Evolutionary conservation across 192 early-diverging fungal genomes (phyloP).

Genomic region (Geosiphon pyriformis): DNA sequence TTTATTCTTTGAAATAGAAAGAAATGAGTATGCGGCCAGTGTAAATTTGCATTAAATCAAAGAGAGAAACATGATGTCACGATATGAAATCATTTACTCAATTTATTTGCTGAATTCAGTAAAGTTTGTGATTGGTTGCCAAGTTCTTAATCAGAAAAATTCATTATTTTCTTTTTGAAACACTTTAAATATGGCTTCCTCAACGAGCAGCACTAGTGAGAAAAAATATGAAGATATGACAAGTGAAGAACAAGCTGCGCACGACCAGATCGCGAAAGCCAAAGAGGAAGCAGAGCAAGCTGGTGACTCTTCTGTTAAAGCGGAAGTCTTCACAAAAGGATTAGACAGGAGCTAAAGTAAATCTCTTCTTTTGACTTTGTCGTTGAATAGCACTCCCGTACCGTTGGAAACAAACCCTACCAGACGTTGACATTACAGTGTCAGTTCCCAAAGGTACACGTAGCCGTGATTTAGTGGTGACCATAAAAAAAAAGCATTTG

Average conservation of each 20-base stretch:
- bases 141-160: too few relatives aligned
- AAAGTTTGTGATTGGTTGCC: too few relatives aligned
- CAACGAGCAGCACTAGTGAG: too few relatives aligned
- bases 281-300: slow-evolving; percentile 57
- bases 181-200: too few relatives aligned
- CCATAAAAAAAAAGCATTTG: slow-evolving; percentile 60
- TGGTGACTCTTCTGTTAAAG: slow-evolving; percentile 13
- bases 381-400: slow-evolving; percentile 56
- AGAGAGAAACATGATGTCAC: too few relatives aligned
- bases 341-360: not conserved
- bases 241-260: slow-evolving; percentile 40
- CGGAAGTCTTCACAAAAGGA: not conserved
- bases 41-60: too few relatives aligned
- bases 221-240: slow-evolving; percentile 42
- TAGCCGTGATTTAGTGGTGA: slow-evolving; percentile 59
- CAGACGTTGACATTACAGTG: slow-evolving; percentile 73
- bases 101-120: too few relatives aligned
- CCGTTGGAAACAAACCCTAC: slow-evolving; percentile 77
- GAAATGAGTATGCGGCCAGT: too few relatives aligned
- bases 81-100: too few relatives aligned
- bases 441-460: slow-evolving; percentile 69
- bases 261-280: slow-evolving; percentile 35
- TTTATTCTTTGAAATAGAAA: too few relatives aligned
- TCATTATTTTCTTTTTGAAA: too few relatives aligned
- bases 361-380: not conserved